Percentiles rank a stretch among this genome's conserved stretches.
These are phyloP conservation scores for Mycena amicta DNA, from an alignment of 768 basidiomycete genomes.

Conservation along the genomic window DNA sequence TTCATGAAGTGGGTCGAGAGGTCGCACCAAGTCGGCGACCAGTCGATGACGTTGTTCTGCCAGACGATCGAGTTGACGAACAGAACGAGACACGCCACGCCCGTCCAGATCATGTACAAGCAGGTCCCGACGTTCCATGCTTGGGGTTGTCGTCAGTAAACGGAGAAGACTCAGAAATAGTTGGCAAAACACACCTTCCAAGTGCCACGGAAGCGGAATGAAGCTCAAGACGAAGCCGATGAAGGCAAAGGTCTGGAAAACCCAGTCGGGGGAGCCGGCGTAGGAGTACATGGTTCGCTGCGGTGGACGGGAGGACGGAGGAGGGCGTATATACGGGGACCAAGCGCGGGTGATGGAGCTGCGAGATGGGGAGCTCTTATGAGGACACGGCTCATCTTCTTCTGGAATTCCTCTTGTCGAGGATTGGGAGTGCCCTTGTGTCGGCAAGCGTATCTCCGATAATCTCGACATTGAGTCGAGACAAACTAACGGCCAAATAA, in stretches of 20 bases:
- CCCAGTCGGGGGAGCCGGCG: background rate
- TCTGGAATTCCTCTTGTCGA: background rate
- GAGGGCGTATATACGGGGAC: background rate
- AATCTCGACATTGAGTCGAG: background rate
- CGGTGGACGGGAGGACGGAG: background rate
- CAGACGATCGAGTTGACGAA: constrained; percentile 55
- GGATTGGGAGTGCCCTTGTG: background rate
- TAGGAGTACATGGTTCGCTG: constrained; percentile 1
- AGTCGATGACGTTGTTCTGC: constrained; percentile 41
- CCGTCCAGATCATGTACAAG: constrained; percentile 53
- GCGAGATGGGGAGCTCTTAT: no score
- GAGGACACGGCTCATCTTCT: no score
- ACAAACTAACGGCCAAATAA: no score
- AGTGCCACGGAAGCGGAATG: background rate
- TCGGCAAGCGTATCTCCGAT: background rate
- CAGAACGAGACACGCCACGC: constrained; percentile 39
- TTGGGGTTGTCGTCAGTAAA: no score
- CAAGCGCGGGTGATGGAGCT: background rate
- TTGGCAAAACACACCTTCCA: background rate
- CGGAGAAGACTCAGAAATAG: no score
- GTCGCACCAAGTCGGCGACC: constrained; percentile 40
- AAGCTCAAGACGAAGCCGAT: background rate
- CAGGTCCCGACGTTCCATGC: constrained; percentile 57
- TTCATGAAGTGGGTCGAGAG: constrained; percentile 5
- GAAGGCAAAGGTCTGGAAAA: background rate